These are phyloP conservation scores for Heterobasidion occidentale DNA, from an alignment of 1,284 basidiomycete species.

Conservation along the genomic window DNA sequence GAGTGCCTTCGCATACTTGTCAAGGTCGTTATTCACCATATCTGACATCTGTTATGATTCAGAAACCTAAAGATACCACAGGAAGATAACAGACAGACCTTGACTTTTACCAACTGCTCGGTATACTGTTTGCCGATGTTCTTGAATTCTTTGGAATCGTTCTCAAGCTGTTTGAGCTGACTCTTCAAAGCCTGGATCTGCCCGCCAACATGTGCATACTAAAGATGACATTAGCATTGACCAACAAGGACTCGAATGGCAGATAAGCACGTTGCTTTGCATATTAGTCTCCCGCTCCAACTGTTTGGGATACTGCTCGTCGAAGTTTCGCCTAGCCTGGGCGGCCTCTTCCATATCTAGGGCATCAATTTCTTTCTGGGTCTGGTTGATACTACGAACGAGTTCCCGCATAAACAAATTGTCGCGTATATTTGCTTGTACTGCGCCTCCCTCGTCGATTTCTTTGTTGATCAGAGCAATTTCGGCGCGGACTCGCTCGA, in stretches of 20 bases:
- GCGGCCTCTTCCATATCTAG: slow-evolving; percentile 80
- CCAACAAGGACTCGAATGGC: slow-evolving; percentile 3
- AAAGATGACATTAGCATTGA: slow-evolving; percentile 3
- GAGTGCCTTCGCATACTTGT: slow-evolving; percentile 95
- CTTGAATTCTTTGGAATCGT: slow-evolving; percentile 83
- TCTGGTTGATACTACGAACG: slow-evolving; percentile 55
- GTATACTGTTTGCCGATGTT: slow-evolving; percentile 82
- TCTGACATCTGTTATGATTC: slow-evolving; percentile 67
- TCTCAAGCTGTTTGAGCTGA: slow-evolving; percentile 61
- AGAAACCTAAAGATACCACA: too few relatives aligned
- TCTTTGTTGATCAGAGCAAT: slow-evolving; percentile 59
- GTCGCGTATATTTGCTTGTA: slow-evolving; percentile 72
- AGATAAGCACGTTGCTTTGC: slow-evolving; percentile 54
- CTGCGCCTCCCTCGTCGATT: slow-evolving; percentile 65
- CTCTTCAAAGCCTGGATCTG: slow-evolving; percentile 73
- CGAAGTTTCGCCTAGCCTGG: slow-evolving; percentile 76
- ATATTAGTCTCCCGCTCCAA: slow-evolving; percentile 68
- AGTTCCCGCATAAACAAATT: slow-evolving; percentile 80
- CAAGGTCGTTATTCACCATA: slow-evolving; percentile 90
- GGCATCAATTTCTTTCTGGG: slow-evolving; percentile 67
- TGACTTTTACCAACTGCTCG: slow-evolving; percentile 90
- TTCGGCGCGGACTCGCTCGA: slow-evolving; percentile 46
- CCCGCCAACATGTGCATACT: slow-evolving; percentile 80
- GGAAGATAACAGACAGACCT: slow-evolving; percentile 40
- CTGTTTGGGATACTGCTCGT: slow-evolving; percentile 69